These are phyloP conservation scores for Lithospermum erythrorhizon DNA, from an alignment of 257 asterid genomes.

Conservation along the genomic window DNA sequence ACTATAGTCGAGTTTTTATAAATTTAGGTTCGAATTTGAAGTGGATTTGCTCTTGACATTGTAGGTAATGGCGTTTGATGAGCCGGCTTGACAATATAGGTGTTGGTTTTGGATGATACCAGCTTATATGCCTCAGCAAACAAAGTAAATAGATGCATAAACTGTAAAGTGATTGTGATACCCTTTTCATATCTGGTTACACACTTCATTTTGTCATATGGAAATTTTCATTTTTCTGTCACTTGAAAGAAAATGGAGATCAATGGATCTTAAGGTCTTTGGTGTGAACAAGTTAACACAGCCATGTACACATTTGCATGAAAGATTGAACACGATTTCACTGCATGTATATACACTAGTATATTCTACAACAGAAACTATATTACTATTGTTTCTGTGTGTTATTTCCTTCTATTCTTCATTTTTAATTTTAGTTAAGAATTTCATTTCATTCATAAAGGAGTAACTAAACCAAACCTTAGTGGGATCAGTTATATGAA, in stretches of 20 bases:
- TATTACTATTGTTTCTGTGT: too few species aligned
- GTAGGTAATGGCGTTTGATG: conserved; percentile 16
- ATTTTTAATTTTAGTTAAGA: too few species aligned
- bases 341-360: too few species aligned
- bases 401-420: too few species aligned
- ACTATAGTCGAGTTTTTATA: not conserved
- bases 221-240: not conserved
- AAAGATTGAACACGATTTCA: not conserved
- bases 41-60: not conserved
- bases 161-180: not conserved
- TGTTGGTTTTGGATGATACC: not conserved
- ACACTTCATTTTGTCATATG: not conserved
- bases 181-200: not conserved
- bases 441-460: too few species aligned
- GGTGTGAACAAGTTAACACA: not conserved
- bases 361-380: too few species aligned
- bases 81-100: conserved; percentile 1
- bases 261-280: not conserved
- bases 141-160: not conserved
- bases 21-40: not conserved
- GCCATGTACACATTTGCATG: not conserved
- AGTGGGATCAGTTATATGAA: too few species aligned
- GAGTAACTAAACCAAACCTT: too few species aligned
- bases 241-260: not conserved
- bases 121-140: not conserved